Percentiles rank a stretch among this genome's conserved stretches.
These are phyloP conservation scores for Colletotrichum tanaceti DNA, from an alignment of 2,329 filamentous ascomycete species.

Conservation along the genomic window DNA sequence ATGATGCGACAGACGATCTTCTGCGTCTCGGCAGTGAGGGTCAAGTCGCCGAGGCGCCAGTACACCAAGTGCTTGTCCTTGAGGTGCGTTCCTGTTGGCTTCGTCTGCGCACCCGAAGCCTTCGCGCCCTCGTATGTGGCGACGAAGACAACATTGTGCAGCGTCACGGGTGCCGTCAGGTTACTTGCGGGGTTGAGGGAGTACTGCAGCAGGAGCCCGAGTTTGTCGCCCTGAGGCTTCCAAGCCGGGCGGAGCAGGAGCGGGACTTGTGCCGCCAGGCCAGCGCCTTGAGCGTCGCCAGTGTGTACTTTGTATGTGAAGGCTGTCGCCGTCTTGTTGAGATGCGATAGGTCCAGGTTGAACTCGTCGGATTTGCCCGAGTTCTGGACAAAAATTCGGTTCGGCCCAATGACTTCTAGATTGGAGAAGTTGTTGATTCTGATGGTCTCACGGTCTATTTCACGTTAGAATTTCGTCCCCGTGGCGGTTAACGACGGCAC, in stretches of 20 bases:
- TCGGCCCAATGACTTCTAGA: constrained; percentile 94
- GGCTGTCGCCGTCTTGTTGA: constrained; percentile 80
- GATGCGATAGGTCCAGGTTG: constrained; percentile 76
- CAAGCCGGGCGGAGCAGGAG: constrained; percentile 80
- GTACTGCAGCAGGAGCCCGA: constrained; percentile 88
- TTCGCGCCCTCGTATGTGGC: constrained; percentile 76
- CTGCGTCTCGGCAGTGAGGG: constrained; percentile 71
- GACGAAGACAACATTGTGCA: constrained; percentile 79
- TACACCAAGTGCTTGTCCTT: constrained; percentile 82
- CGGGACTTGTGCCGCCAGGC: constrained; percentile 71
- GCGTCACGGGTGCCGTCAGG: constrained; percentile 56
- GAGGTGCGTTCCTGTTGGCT: constrained; percentile 81
- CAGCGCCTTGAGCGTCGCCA: constrained; percentile 63
- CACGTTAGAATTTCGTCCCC: constrained; percentile 11
- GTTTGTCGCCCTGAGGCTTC: constrained; percentile 86
- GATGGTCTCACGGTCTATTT: constrained; percentile 72
- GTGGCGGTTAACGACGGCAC: constrained; percentile 44
- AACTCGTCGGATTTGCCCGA: constrained; percentile 81
- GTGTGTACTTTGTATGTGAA: constrained; percentile 94
- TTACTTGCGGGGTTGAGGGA: constrained; percentile 78
- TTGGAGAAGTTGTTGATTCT: constrained; percentile 87
- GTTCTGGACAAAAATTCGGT: constrained; percentile 88
- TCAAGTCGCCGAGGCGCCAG: constrained; percentile 84
- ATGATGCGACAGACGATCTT: constrained; percentile 87
- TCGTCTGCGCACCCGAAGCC: constrained; percentile 77